These are phyloP conservation scores for Pestalotiopsis sp. DNA, from an alignment of 2,329 filamentous ascomycete species.

Conservation along the genomic window DNA sequence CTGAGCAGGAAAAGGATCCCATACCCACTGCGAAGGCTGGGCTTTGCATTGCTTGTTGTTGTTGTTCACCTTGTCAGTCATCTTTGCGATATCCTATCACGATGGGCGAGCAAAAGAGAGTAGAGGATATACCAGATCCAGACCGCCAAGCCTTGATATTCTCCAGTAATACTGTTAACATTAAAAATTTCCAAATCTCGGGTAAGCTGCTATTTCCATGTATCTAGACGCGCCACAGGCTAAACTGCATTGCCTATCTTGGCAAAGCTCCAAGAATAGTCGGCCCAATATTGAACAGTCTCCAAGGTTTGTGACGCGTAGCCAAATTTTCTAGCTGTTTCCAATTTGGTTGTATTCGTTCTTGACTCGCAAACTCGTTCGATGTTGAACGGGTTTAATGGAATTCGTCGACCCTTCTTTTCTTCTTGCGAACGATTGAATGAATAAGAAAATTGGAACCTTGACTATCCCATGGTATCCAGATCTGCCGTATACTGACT, in stretches of 20 bases:
- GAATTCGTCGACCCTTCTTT: background rate
- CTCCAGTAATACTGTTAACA: background rate
- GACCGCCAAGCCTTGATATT: background rate
- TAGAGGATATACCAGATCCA: background rate
- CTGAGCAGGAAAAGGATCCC: background rate
- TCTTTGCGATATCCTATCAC: background rate
- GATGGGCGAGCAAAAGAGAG: background rate
- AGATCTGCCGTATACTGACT: too few species aligned
- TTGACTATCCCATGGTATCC: background rate
- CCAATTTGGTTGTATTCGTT: background rate
- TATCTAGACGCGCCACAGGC: background rate
- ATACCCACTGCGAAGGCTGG: background rate
- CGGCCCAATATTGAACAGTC: background rate
- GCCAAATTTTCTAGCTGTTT: background rate
- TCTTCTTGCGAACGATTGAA: background rate
- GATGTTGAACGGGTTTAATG: background rate
- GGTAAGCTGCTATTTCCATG: background rate
- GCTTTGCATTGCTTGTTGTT: background rate
- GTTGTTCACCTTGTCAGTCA: background rate
- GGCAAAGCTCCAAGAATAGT: background rate
- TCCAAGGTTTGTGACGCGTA: constrained; percentile 3
- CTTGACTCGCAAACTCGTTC: constrained; percentile 1
- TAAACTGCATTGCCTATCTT: background rate
- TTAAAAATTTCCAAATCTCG: background rate
- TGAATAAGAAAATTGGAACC: background rate